Percentiles rank a stretch among this genome's conserved stretches.
These are phyloP conservation scores for Francoa sonchifolia DNA, from an alignment of 441 rosid species.

Conservation along the genomic window DNA sequence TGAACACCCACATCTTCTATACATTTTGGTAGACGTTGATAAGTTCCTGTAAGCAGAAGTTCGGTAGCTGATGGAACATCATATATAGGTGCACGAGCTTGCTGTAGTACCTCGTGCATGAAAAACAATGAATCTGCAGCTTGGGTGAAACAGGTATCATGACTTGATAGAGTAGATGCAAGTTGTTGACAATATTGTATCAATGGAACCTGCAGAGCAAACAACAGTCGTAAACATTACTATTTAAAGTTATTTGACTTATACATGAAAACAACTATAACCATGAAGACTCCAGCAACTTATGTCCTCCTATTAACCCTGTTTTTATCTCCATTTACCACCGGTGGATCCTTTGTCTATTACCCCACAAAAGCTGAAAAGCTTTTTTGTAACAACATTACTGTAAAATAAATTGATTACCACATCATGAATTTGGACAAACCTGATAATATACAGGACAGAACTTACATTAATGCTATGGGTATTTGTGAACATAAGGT, in stretches of 20 bases:
- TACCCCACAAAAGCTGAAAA: too few species aligned
- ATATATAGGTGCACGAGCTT: constrained; percentile 96
- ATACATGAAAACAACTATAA: background rate
- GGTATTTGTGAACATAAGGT: too few species aligned
- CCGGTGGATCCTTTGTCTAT: too few species aligned
- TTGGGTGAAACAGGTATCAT: constrained; percentile 87
- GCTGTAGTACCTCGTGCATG: constrained; percentile 96
- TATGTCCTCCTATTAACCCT: too few species aligned
- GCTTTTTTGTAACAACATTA: too few species aligned
- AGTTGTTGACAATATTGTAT: constrained; percentile 85
- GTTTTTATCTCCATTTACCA: too few species aligned
- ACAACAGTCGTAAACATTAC: constrained; percentile 9
- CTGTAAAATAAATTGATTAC: too few species aligned
- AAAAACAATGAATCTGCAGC: constrained; percentile 92
- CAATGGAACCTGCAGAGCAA: constrained; percentile 64
- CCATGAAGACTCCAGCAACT: too few species aligned
- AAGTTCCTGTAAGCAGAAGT: constrained; percentile 79
- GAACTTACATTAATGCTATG: too few species aligned
- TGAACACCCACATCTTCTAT: constrained; percentile 83
- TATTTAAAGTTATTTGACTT: background rate
- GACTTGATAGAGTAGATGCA: constrained; percentile 79
- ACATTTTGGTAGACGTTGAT: constrained; percentile 85
- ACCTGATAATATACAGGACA: too few species aligned
- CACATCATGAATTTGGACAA: too few species aligned
- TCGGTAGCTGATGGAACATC: constrained; percentile 96